phyloP scores from a whole-genome alignment of 208 protist species.

The Wallacemonas sp. region DNA sequence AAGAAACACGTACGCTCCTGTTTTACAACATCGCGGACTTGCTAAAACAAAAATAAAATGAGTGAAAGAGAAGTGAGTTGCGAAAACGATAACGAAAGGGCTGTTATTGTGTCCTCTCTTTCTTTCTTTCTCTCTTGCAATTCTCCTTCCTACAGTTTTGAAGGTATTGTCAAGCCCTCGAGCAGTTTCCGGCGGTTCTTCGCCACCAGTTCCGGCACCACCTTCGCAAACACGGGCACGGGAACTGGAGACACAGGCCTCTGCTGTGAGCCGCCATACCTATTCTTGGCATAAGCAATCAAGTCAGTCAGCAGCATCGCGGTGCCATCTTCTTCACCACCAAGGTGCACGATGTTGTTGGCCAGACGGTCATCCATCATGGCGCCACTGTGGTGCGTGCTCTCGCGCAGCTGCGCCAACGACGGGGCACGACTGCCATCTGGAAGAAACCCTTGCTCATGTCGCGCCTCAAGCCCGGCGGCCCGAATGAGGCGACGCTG shows the following conservation, averaged over 20 bases:
- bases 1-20: too few relatives aligned
- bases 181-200: constrained; percentile 32
- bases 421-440: constrained; percentile 51
- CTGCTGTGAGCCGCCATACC: not conserved
- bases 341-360: constrained; percentile 69
- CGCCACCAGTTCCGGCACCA: not conserved
- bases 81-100: constrained; percentile 5
- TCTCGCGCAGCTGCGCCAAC: constrained; percentile 27
- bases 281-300: constrained; percentile 34
- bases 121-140: constrained; percentile 6
- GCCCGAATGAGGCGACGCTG: constrained; percentile 36
- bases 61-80: too few relatives aligned
- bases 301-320: constrained; percentile 52
- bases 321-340: constrained; percentile 75
- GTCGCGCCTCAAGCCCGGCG: constrained; percentile 16
- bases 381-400: constrained; percentile 41
- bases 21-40: too few relatives aligned
- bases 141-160: constrained; percentile 19
- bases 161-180: not conserved
- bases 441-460: constrained; percentile 27
- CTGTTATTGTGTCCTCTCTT: not conserved
- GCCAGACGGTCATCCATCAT: constrained; percentile 82
- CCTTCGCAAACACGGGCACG: not conserved
- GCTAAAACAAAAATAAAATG: too few relatives aligned
- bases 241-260: too few relatives aligned